Base-by-base conservation (phyloP, 345 rosid species). In the Arabidopsis arenosa region DNA sequence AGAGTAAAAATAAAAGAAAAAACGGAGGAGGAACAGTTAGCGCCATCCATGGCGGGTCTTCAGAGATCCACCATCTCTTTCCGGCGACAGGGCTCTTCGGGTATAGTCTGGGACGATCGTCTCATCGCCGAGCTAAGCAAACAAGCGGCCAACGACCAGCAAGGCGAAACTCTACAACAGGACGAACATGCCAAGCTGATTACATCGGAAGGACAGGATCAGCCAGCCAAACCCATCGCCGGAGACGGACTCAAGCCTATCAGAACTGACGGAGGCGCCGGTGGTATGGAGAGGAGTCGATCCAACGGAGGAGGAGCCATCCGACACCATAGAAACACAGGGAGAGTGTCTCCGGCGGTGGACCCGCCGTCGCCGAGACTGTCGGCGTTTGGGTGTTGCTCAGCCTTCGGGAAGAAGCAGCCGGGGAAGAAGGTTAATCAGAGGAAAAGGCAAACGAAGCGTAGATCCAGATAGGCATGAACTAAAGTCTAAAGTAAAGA, bases 321-420 rank as follows among this genome's bases (percentile, higher is more conserved):
- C 13, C 76, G 95, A 0, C 84, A 86, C 6, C 84, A 84, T 80
- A 78, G 96, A 35, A 84, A 90, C 57, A 82, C 96, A 5, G 98
- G 94, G 2, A 90, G 80, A 75, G 96, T 87, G 7, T 80, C 96
- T 53, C 95, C 95, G 51, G 92, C 92, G 5, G 80, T 85, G 9
- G 98, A 94, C 26, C 98, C 98, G 9, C 96, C 98, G 1, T 94
- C 98, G 6, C 98, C 98, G 4, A 88, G 87, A 84, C 64, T 94
- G 8, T 90, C 93, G 18, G 92, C 91, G 13, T 94, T 96, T 78
- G 96, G 97, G 37, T 87, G 86, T 55, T 94, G 97, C 73, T 17
- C 84, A 23, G 90, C 86, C 63, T 92, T 92, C 12, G 63, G 83
- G 17, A 93, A 87, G 76, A 93, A 86, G 72, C 79, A 82, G 5